These are phyloP conservation scores for Trametes gibbosa DNA, from an alignment of 768 basidiomycete species.

Conservation along the genomic window DNA sequence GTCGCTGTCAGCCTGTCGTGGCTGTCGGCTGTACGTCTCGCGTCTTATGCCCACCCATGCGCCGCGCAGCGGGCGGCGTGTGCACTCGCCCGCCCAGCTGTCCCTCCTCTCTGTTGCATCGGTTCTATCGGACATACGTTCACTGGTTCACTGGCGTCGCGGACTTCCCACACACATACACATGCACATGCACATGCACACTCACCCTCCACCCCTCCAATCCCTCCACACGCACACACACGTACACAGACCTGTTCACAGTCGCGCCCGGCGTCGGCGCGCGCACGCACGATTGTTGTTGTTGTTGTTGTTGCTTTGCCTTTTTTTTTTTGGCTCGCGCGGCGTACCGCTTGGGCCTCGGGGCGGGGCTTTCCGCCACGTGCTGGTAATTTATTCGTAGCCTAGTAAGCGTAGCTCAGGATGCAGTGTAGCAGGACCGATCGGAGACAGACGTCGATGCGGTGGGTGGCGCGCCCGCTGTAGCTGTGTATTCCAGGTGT, in stretches of 20 bases:
- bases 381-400: slow-evolving; percentile 1
- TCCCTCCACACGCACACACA: background rate
- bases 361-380: too few relatives aligned
- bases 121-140: background rate
- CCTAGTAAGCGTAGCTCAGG: background rate
- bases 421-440: background rate
- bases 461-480: too few relatives aligned
- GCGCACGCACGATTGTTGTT: too few relatives aligned
- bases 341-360: too few relatives aligned
- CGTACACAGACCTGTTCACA: background rate
- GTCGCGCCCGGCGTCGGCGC: background rate
- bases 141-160: background rate
- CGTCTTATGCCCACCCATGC: background rate
- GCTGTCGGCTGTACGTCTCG: background rate
- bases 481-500: too few relatives aligned
- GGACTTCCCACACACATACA: background rate
- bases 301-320: too few relatives aligned
- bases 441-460: too few relatives aligned
- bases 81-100: background rate
- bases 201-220: too few relatives aligned
- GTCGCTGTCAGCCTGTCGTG: background rate
- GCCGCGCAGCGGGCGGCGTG: background rate
- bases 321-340: too few relatives aligned
- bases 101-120: background rate
- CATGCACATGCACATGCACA: background rate